Base-by-base conservation (phyloP, 2,329 filamentous ascomycete species). In the Epichloe scottii region DNA sequence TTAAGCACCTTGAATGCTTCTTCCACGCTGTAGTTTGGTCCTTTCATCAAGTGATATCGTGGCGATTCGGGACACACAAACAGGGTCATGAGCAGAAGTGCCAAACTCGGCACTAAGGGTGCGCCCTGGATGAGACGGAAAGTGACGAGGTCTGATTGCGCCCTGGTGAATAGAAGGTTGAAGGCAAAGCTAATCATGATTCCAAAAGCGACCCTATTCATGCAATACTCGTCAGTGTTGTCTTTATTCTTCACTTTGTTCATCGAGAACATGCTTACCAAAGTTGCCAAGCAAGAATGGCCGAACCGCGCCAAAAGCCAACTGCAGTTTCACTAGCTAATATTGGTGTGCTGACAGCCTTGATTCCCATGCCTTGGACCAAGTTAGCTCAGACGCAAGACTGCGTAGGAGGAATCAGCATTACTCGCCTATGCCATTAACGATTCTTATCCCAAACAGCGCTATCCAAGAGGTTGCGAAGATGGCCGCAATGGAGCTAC, bases 291-390 rank as follows among this genome's bases (percentile, higher is more conserved):
- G 69, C 70, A 0, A 75, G 62, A 15, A 74, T 71, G 1, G 69
- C 69, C 12, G 70, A 71, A 1, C 72, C 72, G 57, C 72, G 63
- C 72, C 72, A 74, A 54, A 69, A 73, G 0, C 70, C 69, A 14
- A 73, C 64, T 0, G 71, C 69, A 0, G 70, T 73, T 56, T 75
- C 72, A 7, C 69, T 70, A 2, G 71, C 71, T 2, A 75, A 62
- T 15, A 74, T 72, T 0, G 72, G 69, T 0, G 71, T 71, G 38
- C 70, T 74, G 37, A 74, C 71, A 0, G 72, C 72, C 53, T 74
- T 74, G 26, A 75, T 65, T 0, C 72, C 72, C 72, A 75, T 75
- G 1, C 69, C 71, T 66, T 66, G 44, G n/a, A 3, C 6, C 2
- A 46, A 30, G 11, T 58, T 8, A 53, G 46, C 4, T 2, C 34